A percentile compares a stretch with the other conserved stretches of the same genome.
phyloP scores from a whole-genome alignment of 2,329 filamentous ascomycete genomes.

The Claviceps sp. region DNA sequence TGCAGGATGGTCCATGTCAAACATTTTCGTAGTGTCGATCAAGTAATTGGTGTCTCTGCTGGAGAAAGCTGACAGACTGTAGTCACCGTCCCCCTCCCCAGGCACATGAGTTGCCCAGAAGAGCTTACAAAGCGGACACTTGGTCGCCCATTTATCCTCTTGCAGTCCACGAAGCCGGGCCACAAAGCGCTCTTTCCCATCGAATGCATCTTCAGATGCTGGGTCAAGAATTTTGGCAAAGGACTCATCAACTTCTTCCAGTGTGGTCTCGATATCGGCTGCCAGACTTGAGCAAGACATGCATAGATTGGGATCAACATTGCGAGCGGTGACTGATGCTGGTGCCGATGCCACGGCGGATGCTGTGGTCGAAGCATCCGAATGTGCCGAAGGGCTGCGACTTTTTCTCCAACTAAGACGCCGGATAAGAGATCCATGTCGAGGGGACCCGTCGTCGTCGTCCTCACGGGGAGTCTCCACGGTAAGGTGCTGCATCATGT shows the following conservation, averaged over 20 bases:
- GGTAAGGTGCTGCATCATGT: constrained; percentile 25
- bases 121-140: constrained; percentile 22
- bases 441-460: constrained; percentile 15
- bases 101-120: constrained; percentile 20
- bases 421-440: constrained; percentile 21
- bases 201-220: constrained; percentile 17
- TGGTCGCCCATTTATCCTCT: constrained; percentile 19
- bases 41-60: constrained; percentile 22
- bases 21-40: constrained; percentile 18
- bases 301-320: constrained; percentile 18
- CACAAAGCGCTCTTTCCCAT: constrained; percentile 18
- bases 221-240: constrained; percentile 17
- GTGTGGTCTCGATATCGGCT: constrained; percentile 19
- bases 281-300: constrained; percentile 18
- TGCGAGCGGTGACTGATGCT: constrained; percentile 12
- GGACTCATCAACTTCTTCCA: constrained; percentile 18
- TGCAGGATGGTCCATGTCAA: constrained; percentile 17
- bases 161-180: constrained; percentile 16
- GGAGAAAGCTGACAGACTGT: constrained; percentile 21
- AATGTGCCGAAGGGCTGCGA: constrained; percentile 22
- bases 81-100: constrained; percentile 16
- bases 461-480: constrained; percentile 18
- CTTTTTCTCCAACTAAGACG: constrained; percentile 23
- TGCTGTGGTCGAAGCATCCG: constrained; percentile 12
- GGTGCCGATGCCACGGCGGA: constrained; percentile 7